Evolutionary conservation across 345 rosid genomes (phyloP).

Genomic region (Kandelia obovata): DNA sequence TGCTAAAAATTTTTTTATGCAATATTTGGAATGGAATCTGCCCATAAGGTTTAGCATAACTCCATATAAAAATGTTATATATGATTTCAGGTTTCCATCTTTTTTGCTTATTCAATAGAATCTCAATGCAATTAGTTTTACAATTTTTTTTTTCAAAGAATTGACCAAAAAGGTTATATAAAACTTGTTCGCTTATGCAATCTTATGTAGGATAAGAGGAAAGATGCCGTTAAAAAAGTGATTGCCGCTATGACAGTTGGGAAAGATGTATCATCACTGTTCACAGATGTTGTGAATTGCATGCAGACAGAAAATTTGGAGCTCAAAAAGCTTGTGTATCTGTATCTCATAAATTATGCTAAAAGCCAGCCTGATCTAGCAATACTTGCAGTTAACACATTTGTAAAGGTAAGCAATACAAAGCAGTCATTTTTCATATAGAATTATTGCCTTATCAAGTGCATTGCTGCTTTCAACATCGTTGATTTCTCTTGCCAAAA

Average conservation of each 20-base stretch:
- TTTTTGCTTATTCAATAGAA: conserved; percentile 4
- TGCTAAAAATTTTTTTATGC: too few relatives aligned
- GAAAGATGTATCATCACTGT: conserved; percentile 95
- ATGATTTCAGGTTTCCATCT: not conserved
- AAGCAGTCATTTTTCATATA: not conserved
- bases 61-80: conserved; percentile 10
- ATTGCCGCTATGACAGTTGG: conserved; percentile 99
- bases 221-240: conserved; percentile 99
- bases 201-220: conserved; percentile 83
- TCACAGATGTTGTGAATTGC: conserved; percentile 98
- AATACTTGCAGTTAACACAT: conserved; percentile 95
- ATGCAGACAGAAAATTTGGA: conserved; percentile 99
- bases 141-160: too few relatives aligned
- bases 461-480: not conserved
- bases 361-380: conserved; percentile 99
- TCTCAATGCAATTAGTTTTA: conserved; percentile 44
- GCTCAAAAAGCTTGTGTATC: conserved; percentile 94
- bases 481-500: not conserved
- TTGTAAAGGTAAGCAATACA: conserved; percentile 71
- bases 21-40: too few relatives aligned
- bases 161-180: too few relatives aligned
- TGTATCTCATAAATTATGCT: conserved; percentile 95
- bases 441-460: not conserved
- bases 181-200: conserved; percentile 40
- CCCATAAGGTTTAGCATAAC: not conserved